Percentiles rank a stretch among this genome's conserved stretches.
These are phyloP conservation scores for Miscanthus lutarioriparius DNA, from an alignment of 176 grass and related monocot species.

Conservation along the genomic window DNA sequence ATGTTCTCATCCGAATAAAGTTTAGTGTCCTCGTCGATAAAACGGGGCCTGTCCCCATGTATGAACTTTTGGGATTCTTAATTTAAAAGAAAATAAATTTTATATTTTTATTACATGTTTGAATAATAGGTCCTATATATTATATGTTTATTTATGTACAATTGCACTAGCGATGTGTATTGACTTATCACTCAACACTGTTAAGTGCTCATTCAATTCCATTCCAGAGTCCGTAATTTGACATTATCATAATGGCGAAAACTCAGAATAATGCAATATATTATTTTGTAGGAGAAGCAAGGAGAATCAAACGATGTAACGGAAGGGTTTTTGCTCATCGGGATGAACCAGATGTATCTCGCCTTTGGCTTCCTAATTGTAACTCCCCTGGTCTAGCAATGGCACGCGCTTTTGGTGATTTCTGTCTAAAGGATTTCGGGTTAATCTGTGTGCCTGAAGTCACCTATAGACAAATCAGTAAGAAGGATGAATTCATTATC, in stretches of 20 bases:
- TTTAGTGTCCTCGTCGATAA: background rate
- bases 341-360: constrained; percentile 71
- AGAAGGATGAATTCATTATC: constrained; percentile 70
- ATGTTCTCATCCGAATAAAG: background rate
- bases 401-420: constrained; percentile 80
- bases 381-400: constrained; percentile 72
- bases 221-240: background rate
- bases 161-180: too few relatives aligned
- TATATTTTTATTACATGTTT: background rate
- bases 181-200: background rate
- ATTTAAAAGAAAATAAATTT: background rate
- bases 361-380: constrained; percentile 68
- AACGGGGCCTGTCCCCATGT: background rate
- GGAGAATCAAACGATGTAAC: constrained; percentile 67
- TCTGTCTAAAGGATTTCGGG: constrained; percentile 78
- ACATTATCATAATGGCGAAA: constrained; percentile 6
- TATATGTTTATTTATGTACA: background rate
- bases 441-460: constrained; percentile 73
- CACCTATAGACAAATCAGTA: constrained; percentile 50
- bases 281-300: constrained; percentile 63
- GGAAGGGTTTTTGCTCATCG: constrained; percentile 66
- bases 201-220: background rate
- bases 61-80: background rate
- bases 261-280: background rate
- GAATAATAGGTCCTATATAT: background rate